Evolutionary conservation across 2,329 filamentous ascomycete species (phyloP).

Genomic region (Colletotrichum sp.): DNA sequence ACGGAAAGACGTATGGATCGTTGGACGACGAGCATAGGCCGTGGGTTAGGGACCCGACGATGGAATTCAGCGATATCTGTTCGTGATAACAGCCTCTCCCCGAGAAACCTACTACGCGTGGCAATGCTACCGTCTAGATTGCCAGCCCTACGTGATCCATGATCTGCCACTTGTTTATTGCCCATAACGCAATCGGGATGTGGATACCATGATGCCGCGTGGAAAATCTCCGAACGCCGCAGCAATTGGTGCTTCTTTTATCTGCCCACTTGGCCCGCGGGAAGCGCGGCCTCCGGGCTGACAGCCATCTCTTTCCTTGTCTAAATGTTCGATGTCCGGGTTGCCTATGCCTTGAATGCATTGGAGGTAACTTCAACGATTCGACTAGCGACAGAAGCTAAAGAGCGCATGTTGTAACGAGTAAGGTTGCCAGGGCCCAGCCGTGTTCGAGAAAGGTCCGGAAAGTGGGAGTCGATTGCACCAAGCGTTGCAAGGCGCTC

Average conservation of each 20-base stretch:
- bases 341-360: not conserved
- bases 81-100: not conserved
- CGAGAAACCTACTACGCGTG: not conserved
- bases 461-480: not conserved
- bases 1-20: conserved; percentile 32
- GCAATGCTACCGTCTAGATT: not conserved
- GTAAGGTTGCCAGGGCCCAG: not conserved
- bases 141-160: not conserved
- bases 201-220: not conserved
- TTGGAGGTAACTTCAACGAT: not conserved
- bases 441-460: not conserved
- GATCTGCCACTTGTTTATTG: not conserved
- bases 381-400: too few species aligned
- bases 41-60: conserved; percentile 31
- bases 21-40: conserved; percentile 39
- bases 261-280: not conserved
- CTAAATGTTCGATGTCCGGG: not conserved
- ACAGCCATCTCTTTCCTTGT: not conserved
- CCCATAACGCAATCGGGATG: not conserved
- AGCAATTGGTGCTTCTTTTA: not conserved
- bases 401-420: not conserved
- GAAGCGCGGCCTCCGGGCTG: not conserved
- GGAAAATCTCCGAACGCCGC: not conserved
- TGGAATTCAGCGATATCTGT: not conserved
- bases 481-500: not conserved